Evolutionary conservation across 208 protist genomes (phyloP).

Genomic region (Strigomonas culicis): DNA sequence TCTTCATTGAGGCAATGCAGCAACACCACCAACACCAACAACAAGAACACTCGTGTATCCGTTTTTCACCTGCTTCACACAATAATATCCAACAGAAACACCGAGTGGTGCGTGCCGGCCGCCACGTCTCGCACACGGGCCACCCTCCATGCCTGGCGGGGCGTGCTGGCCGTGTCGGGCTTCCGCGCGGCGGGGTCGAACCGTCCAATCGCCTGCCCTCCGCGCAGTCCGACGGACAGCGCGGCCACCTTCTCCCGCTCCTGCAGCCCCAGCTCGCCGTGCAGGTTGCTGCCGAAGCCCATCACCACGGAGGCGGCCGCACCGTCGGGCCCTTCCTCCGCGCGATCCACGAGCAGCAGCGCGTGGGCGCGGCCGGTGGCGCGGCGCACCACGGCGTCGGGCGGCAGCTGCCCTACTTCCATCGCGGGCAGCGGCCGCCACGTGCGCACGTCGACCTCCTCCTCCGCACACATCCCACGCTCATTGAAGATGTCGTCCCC

Average conservation of each 20-base stretch:
- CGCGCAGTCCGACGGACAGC: slow-evolving; percentile 22
- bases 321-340: not conserved
- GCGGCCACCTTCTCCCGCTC: slow-evolving; percentile 7
- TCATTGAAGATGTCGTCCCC: slow-evolving; percentile 8
- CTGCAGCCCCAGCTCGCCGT: slow-evolving; percentile 52
- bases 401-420: not conserved
- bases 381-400: slow-evolving; percentile 3
- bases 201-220: slow-evolving; percentile 28
- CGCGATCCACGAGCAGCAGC: slow-evolving; percentile 25
- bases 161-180: not conserved
- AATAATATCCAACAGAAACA: slow-evolving; percentile 51
- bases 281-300: slow-evolving; percentile 82
- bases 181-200: too few species aligned
- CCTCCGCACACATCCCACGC: not conserved
- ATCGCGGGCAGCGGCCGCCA: slow-evolving; percentile 3
- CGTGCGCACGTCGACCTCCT: slow-evolving; percentile 23
- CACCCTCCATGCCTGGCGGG: slow-evolving; percentile 16
- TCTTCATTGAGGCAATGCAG: not conserved
- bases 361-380: slow-evolving; percentile 58
- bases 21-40: too few species aligned
- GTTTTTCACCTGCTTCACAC: slow-evolving; percentile 14
- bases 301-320: slow-evolving; percentile 18
- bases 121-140: slow-evolving; percentile 31
- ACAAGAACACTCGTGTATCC: too few species aligned
- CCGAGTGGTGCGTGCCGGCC: slow-evolving; percentile 63